phyloP scores from a whole-genome alignment of 805 yeast genomes.

The Yamadazyma endophytica region DNA sequence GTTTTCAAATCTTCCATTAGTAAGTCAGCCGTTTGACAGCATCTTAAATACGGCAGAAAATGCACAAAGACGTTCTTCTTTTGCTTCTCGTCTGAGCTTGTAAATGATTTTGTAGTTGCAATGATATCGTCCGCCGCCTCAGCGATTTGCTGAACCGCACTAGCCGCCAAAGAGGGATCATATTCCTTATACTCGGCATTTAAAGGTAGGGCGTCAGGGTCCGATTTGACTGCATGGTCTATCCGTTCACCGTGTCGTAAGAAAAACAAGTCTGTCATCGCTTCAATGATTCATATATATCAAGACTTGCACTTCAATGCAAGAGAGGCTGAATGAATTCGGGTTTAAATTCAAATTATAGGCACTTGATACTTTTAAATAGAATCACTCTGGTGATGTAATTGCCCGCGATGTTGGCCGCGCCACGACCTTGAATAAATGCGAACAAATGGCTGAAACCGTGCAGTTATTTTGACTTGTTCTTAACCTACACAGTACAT shows the following conservation, averaged over 20 bases:
- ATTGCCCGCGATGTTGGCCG: too few relatives aligned
- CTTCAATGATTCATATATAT: background rate
- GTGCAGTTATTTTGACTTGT: too few relatives aligned
- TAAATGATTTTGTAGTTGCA: slow-evolving; percentile 16
- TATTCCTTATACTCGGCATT: slow-evolving; percentile 23
- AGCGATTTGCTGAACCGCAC: slow-evolving; percentile 24
- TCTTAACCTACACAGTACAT: too few relatives aligned
- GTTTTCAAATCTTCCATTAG: slow-evolving; percentile 25
- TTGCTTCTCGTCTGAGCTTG: slow-evolving; percentile 2
- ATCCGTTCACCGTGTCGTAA: slow-evolving; percentile 41
- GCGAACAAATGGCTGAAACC: too few relatives aligned
- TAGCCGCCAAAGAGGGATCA: slow-evolving; percentile 34
- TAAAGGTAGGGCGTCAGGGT: slow-evolving; percentile 23
- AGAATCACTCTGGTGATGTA: too few relatives aligned
- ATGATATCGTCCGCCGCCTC: slow-evolving; percentile 26
- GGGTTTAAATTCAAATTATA: too few relatives aligned
- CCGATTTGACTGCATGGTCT: slow-evolving; percentile 28
- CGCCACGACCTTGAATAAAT: too few relatives aligned
- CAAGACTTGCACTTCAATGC: too few relatives aligned
- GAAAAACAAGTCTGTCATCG: slow-evolving; percentile 39
- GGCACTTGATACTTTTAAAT: too few relatives aligned
- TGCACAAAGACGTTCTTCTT: slow-evolving; percentile 35
- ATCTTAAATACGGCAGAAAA: slow-evolving; percentile 40
- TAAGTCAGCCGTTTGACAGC: slow-evolving; percentile 42
- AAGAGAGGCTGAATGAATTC: too few relatives aligned